These are phyloP conservation scores for Arthrobotrys sphaeroides DNA, from an alignment of 2,329 filamentous ascomycete genomes.

Conservation along the genomic window DNA sequence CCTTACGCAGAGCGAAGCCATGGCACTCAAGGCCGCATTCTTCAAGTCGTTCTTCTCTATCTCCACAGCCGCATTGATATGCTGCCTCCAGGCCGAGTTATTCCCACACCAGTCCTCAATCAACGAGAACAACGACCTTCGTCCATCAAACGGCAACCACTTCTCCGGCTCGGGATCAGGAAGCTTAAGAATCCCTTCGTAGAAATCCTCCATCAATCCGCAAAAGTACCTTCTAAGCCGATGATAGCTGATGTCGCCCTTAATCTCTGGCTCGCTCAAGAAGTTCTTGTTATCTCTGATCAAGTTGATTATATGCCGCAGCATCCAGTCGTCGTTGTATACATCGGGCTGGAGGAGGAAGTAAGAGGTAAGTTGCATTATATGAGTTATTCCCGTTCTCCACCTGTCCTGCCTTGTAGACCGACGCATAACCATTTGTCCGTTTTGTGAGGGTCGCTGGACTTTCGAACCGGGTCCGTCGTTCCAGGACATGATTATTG, in stretches of 20 bases:
- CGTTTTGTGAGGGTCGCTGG: constrained; percentile 72
- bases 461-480: constrained; percentile 87
- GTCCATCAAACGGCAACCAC: constrained; percentile 97
- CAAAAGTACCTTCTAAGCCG: constrained; percentile 92
- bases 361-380: constrained; percentile 92
- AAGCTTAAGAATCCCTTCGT: constrained; percentile 83
- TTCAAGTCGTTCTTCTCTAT: constrained; percentile 94
- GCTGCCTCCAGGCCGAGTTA: constrained; percentile 85
- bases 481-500: constrained; percentile 71
- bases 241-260: constrained; percentile 93
- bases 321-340: constrained; percentile 86
- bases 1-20: constrained; percentile 89
- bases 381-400: constrained; percentile 92
- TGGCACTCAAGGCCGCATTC: constrained; percentile 89
- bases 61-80: constrained; percentile 85
- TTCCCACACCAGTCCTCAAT: constrained; percentile 99
- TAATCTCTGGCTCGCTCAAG: constrained; percentile 91
- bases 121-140: constrained; percentile 91
- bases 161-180: constrained; percentile 85
- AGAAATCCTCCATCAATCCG: constrained; percentile 89
- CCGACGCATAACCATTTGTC: constrained; percentile 69
- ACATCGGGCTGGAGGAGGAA: constrained; percentile 82
- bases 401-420: constrained; percentile 86
- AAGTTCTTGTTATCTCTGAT: constrained; percentile 93
- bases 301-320: constrained; percentile 87